These are phyloP conservation scores for Fomes fomentarius DNA, from an alignment of 1,284 basidiomycete genomes.

Conservation along the genomic window DNA sequence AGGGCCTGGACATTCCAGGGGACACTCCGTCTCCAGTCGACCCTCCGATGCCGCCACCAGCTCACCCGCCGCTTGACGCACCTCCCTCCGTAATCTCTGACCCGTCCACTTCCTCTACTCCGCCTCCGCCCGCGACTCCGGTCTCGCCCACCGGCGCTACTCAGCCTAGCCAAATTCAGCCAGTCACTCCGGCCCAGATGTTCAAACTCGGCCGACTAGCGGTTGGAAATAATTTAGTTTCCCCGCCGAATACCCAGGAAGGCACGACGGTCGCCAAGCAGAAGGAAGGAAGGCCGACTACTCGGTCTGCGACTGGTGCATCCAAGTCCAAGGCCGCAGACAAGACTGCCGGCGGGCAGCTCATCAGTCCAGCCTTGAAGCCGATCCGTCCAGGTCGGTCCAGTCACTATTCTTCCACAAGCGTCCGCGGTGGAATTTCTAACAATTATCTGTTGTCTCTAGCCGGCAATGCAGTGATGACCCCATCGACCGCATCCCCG, in stretches of 20 bases:
- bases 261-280: slow-evolving; percentile 8
- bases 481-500: slow-evolving; percentile 26
- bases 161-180: slow-evolving; percentile 49
- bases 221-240: slow-evolving; percentile 47
- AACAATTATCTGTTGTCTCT: not conserved
- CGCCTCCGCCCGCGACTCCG: slow-evolving; percentile 22
- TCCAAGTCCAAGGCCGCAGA: slow-evolving; percentile 21
- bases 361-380: slow-evolving; percentile 58
- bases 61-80: slow-evolving; percentile 46
- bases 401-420: not conserved
- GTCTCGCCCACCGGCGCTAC: slow-evolving; percentile 24
- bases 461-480: slow-evolving; percentile 29
- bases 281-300: slow-evolving; percentile 30
- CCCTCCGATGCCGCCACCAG: slow-evolving; percentile 77
- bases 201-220: slow-evolving; percentile 80
- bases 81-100: slow-evolving; percentile 12
- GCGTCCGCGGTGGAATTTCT: not conserved
- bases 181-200: slow-evolving; percentile 85
- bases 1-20: slow-evolving; percentile 45
- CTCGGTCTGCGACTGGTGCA: slow-evolving; percentile 32
- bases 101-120: slow-evolving; percentile 16
- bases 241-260: slow-evolving; percentile 28
- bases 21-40: slow-evolving; percentile 85
- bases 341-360: slow-evolving; percentile 29
- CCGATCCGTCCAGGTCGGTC: slow-evolving; percentile 67